Percentiles rank a stretch among this genome's conserved stretches.
phyloP scores from a whole-genome alignment of 225 moss, liverwort and hornwort genomes.

The Lunularia cruciata region DNA sequence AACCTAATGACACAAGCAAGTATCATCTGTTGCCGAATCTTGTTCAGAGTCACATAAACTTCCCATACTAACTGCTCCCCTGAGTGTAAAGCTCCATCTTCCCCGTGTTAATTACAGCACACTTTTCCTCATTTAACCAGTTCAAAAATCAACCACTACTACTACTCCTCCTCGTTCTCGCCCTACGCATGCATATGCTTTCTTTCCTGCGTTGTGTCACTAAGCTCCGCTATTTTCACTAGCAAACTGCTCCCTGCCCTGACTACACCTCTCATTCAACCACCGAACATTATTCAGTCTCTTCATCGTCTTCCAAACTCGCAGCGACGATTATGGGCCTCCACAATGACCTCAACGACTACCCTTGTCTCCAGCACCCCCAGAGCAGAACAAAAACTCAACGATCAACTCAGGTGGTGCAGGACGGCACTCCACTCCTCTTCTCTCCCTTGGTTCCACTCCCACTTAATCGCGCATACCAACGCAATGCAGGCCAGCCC shows the following conservation, averaged over 20 bases:
- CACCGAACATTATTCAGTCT: not conserved
- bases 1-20: constrained; percentile 38
- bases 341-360: no score
- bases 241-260: no score
- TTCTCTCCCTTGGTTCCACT: no score
- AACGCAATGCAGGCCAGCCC: constrained; percentile 1
- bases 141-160: not conserved
- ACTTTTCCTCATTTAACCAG: not conserved
- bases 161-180: not conserved
- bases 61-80: constrained; percentile 11
- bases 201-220: not conserved
- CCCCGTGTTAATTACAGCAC: not conserved
- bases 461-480: not conserved
- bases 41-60: constrained; percentile 40
- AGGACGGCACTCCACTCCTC: constrained; percentile 3
- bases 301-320: not conserved
- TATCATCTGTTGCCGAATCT: constrained; percentile 44
- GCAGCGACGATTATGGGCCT: no score
- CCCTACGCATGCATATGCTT: not conserved
- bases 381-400: not conserved
- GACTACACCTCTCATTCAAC: not conserved
- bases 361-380: not conserved
- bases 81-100: not conserved
- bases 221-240: not conserved
- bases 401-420: not conserved